Base-by-base conservation (phyloP, 169 alveolate species). In the Plasmodium coatneyi region DNA sequence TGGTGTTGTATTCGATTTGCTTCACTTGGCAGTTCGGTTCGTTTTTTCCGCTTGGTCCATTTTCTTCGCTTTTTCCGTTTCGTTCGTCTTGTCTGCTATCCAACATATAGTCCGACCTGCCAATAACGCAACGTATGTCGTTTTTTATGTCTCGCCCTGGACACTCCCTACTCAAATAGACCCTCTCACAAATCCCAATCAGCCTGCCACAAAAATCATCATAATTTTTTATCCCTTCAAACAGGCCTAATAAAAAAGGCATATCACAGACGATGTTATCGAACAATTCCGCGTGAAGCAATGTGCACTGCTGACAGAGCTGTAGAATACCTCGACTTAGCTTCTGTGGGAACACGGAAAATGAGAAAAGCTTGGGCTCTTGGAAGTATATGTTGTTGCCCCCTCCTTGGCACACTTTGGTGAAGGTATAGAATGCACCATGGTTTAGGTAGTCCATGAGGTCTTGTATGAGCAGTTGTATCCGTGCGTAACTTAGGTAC, bases 1-100 rank as follows among this genome's bases (percentile, higher is more conserved):
- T 89, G 19, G 94, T 89, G 36, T 89, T 89, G 49, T 89, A 89
- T 52, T 89, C 94, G 16, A 89, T 79, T 89, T 89, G 94, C 43
- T 89, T 89, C 36, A 79, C 71, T 54, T 86, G 74, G 7, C 34
- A 12, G 32, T 46, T 3, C 3, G 3, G 60, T 0, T 3, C 39
- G 22, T n/a, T 3, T 74, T 30, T 16, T 12, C 1, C n/a, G 54
- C 2, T 7, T 74, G 22, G 3, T 0, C 19, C 49, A 32, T 32
- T 3, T 1, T 32, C 5, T 32, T 32, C 39, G 10, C n/a, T 7
- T 49, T 7, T 3, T 4, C 10, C 46, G 9, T 3, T 3, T 49
- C 0, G 22, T 0, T 12, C 39, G 22, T 22, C 10, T 84, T 46
- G 10, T 32, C 22, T 5, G 10, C 39, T 14, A 30, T 89, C 46